Evolutionary conservation across 202 grass and related monocot genomes (phyloP), one percentile per base, ranked within the genome.

Genomic region (Schoenoplectus tabernaemontani): DNA sequence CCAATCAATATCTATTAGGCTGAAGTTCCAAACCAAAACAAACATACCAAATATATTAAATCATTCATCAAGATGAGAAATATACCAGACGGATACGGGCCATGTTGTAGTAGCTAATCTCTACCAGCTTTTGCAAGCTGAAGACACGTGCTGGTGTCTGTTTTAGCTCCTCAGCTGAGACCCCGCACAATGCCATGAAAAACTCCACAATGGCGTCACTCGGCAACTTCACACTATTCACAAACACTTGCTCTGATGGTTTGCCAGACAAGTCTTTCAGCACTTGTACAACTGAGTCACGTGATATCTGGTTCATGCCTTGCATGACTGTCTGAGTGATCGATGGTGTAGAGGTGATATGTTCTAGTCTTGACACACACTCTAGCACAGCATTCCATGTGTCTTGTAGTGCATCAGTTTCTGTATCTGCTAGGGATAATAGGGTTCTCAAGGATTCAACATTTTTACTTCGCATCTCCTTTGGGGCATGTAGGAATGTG

Each of bases 101-200:
- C 96, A 99, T 99, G 87, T 99, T 99, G 81, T 99, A 99, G 80
- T 99, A 99, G 85, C 96, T 99, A 86, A 99, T 99, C 85, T 99
- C 96, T 47, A 99, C 96, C 78, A 99, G 96, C 78, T 99, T 99
- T 81, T 99, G 96, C 88, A 99, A 89, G 83, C 96, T 99, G 78
- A 99, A 93, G 34, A 96, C 90, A 51, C 96, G 91, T 72, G 96
- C 86, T 63, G 96, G 96, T 80, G 86, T 85, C 82, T 99, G 96
- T 84, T 99, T 99, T 56, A 99, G 84, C 84, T 99, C 96, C 86
- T 99, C 96, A 78, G 89, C 92, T 75, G 96, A 99, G 69, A 99
- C 84, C 82, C 85, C 84, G 81, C 96, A 99, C 46, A 99, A 90
- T 77, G 88, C 96, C 22, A 82, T 84, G 64, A 99, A 96, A 81